phyloP scores from a whole-genome alignment of 192 early-diverging fungal genomes.

The Phycomyces nitens region DNA sequence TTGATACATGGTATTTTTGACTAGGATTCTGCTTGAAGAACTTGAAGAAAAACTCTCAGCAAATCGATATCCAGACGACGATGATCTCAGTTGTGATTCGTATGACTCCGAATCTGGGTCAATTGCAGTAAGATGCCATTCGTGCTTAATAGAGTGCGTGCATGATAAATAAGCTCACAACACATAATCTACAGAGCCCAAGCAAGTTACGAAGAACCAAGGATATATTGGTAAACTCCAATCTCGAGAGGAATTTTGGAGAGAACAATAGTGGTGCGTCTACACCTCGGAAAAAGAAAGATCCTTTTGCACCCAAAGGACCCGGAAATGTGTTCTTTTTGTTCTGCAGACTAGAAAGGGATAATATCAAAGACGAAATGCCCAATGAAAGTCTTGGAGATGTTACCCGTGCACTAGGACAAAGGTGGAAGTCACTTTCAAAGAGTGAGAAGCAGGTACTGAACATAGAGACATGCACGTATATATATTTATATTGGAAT shows the following conservation, averaged over 20 bases:
- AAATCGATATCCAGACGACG: no score
- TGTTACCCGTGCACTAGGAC: slow-evolving; percentile 36
- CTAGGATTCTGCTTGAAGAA: slow-evolving; percentile 21
- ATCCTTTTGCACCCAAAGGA: slow-evolving; percentile 44
- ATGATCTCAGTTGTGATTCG: no score
- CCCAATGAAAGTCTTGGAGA: slow-evolving; percentile 33
- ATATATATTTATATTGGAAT: neutral
- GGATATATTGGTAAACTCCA: neutral
- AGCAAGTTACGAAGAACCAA: no score
- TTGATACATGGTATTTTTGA: no score
- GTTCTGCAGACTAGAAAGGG: slow-evolving; percentile 39
- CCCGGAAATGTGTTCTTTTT: slow-evolving; percentile 42
- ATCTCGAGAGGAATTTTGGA: neutral
- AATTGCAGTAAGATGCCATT: no score
- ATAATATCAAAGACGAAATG: slow-evolving; percentile 40
- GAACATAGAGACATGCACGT: neutral
- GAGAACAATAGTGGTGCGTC: neutral
- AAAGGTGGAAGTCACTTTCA: slow-evolving; percentile 40
- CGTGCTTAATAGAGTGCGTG: no score
- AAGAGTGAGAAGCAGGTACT: slow-evolving; percentile 37
- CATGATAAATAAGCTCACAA: no score
- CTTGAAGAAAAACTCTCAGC: slow-evolving; percentile 5
- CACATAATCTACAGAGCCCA: no score
- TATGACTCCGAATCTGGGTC: no score
- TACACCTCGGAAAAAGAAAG: slow-evolving; percentile 34